These are phyloP conservation scores for Fomitopsis serialis DNA, from an alignment of 768 basidiomycete genomes.

Conservation along the genomic window DNA sequence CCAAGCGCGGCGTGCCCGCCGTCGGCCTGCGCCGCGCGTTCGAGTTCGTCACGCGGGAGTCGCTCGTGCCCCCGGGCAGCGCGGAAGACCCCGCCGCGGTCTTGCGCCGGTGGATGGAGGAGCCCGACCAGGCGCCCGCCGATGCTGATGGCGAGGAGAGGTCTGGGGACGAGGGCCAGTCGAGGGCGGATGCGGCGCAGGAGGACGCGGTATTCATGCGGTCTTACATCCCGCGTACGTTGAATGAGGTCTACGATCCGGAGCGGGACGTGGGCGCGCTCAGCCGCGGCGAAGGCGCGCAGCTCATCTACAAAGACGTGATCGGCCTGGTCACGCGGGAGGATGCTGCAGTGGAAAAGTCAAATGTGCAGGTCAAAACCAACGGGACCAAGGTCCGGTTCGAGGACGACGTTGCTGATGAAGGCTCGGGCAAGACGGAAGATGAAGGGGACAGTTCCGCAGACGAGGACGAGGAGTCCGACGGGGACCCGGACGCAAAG, in stretches of 20 bases:
- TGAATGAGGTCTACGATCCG: slow-evolving; percentile 92
- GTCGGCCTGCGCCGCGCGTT: slow-evolving; percentile 81
- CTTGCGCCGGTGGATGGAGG: slow-evolving; percentile 46
- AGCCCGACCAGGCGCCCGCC: slow-evolving; percentile 20
- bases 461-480: slow-evolving; percentile 10
- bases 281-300: slow-evolving; percentile 59
- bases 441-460: slow-evolving; percentile 25
- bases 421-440: too few species aligned
- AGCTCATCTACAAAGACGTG: slow-evolving; percentile 82
- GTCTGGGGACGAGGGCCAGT: not conserved
- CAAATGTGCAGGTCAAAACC: slow-evolving; percentile 10
- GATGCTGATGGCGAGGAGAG: not conserved
- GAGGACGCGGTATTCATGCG: slow-evolving; percentile 88
- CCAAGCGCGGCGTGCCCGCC: slow-evolving; percentile 63
- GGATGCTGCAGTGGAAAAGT: slow-evolving; percentile 1
- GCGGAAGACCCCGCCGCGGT: slow-evolving; percentile 20
- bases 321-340: slow-evolving; percentile 63
- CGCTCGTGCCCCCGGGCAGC: slow-evolving; percentile 28
- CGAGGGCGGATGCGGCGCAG: slow-evolving; percentile 32
- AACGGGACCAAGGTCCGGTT: slow-evolving; percentile 1
- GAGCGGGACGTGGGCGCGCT: slow-evolving; percentile 85
- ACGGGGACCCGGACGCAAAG: slow-evolving; percentile 28
- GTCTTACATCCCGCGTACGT: slow-evolving; percentile 88
- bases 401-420: slow-evolving; percentile 11
- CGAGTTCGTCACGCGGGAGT: slow-evolving; percentile 77